A percentile compares a stretch with the other conserved stretches of the same genome.
phyloP scores from a whole-genome alignment of 2,329 filamentous ascomycete genomes.

The Exserohilum turcica region DNA sequence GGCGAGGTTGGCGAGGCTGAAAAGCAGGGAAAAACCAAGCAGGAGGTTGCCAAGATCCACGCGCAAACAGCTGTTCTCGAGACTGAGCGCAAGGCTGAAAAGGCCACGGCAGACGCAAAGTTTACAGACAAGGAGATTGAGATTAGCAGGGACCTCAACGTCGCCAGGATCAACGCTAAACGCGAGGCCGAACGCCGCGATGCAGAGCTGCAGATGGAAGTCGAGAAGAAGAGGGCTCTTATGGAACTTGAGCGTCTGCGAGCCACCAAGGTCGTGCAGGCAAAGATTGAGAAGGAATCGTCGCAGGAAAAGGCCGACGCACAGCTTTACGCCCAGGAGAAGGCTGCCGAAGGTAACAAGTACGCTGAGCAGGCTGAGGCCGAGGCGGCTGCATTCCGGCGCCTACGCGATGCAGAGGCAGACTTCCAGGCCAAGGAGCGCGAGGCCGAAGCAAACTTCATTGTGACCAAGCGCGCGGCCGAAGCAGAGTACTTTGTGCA shows the following conservation, averaged over 20 bases:
- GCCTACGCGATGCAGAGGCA: slow-evolving; percentile 51
- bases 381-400: slow-evolving; percentile 58
- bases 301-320: slow-evolving; percentile 71
- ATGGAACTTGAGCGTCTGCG: slow-evolving; percentile 82
- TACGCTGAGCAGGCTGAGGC: slow-evolving; percentile 67
- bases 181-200: slow-evolving; percentile 76
- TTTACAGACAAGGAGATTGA: slow-evolving; percentile 74
- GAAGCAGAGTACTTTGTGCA: slow-evolving; percentile 49
- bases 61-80: slow-evolving; percentile 83
- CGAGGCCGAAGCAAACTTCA: slow-evolving; percentile 56
- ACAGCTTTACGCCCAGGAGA: slow-evolving; percentile 55
- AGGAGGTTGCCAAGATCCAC: slow-evolving; percentile 86
- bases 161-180: slow-evolving; percentile 74
- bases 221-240: slow-evolving; percentile 76
- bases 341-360: slow-evolving; percentile 56
- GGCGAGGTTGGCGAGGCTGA: slow-evolving; percentile 79
- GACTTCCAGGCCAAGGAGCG: slow-evolving; percentile 48
- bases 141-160: slow-evolving; percentile 74
- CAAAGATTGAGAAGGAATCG: slow-evolving; percentile 70
- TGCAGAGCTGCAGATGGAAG: slow-evolving; percentile 77
- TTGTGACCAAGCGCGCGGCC: slow-evolving; percentile 52
- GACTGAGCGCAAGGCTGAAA: slow-evolving; percentile 82
- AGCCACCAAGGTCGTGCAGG: slow-evolving; percentile 78
- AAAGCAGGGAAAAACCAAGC: slow-evolving; percentile 78
- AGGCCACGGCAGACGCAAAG: slow-evolving; percentile 76